Conservation (phyloP, 2,329 filamentous ascomycete genomes). For the Botryotinia convoluta region DNA sequence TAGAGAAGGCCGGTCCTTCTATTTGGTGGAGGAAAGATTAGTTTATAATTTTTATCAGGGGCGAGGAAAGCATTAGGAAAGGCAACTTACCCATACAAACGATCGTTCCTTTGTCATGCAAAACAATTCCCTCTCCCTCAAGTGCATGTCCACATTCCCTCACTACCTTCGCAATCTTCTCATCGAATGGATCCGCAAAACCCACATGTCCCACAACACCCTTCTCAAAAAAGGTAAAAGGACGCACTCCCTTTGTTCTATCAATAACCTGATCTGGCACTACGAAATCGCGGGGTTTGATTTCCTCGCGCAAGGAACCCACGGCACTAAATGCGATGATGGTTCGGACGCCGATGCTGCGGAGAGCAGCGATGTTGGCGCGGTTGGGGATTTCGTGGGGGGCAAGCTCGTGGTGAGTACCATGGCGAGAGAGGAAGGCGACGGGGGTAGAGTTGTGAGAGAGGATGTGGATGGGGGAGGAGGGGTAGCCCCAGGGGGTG, state of each 20-base stretch:
- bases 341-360: slow-evolving; percentile 82
- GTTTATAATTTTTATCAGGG: neutral
- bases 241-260: slow-evolving; percentile 84
- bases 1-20: slow-evolving; percentile 97
- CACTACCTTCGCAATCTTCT: slow-evolving; percentile 71
- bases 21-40: neutral
- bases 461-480: slow-evolving; percentile 77
- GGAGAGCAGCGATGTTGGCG: slow-evolving; percentile 97
- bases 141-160: slow-evolving; percentile 71
- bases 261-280: slow-evolving; percentile 96
- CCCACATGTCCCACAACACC: slow-evolving; percentile 92
- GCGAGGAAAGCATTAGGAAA: neutral
- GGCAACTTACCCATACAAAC: slow-evolving; percentile 79
- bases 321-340: slow-evolving; percentile 96
- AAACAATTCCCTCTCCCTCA: slow-evolving; percentile 76
- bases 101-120: slow-evolving; percentile 82
- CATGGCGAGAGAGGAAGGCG: slow-evolving; percentile 93
- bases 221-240: slow-evolving; percentile 93
- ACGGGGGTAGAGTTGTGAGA: slow-evolving; percentile 79
- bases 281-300: slow-evolving; percentile 95
- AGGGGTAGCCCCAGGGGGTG: slow-evolving; percentile 87
- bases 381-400: slow-evolving; percentile 93
- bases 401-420: slow-evolving; percentile 80
- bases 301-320: slow-evolving; percentile 85
- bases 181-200: slow-evolving; percentile 94